Percentiles rank a stretch among this genome's conserved stretches.
Evolutionary conservation across 2,329 filamentous ascomycete species (phyloP).

Genomic region (Fusarium sp.): DNA sequence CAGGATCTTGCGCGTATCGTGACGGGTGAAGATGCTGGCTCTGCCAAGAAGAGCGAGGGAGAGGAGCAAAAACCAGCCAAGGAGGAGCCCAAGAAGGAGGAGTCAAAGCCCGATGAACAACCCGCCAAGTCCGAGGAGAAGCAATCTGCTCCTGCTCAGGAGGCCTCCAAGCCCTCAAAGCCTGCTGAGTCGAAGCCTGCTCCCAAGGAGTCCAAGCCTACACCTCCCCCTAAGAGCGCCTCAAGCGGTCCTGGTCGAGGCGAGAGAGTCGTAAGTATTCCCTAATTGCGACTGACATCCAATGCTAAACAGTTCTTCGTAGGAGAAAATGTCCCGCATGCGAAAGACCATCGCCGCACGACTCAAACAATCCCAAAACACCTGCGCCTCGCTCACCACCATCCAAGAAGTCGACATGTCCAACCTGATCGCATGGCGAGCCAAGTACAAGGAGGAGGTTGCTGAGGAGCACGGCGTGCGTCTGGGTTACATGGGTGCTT

Average conservation of each 20-base stretch:
- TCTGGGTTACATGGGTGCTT: slow-evolving; percentile 81
- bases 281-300: accelerated
- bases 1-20: slow-evolving; percentile 51
- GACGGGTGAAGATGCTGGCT: slow-evolving; percentile 43
- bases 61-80: slow-evolving; percentile 35
- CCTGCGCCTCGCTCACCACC: slow-evolving; percentile 79
- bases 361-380: slow-evolving; percentile 76
- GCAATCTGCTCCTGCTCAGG: slow-evolving; percentile 31
- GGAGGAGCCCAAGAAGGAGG: slow-evolving; percentile 41
- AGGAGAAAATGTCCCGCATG: slow-evolving; percentile 70
- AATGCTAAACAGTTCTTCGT: slow-evolving; percentile 1
- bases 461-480: slow-evolving; percentile 50
- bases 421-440: slow-evolving; percentile 73
- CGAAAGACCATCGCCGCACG: slow-evolving; percentile 80
- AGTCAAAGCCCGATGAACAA: slow-evolving; percentile 32
- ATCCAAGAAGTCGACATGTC: slow-evolving; percentile 62
- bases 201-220: slow-evolving; percentile 30
- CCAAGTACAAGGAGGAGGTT: slow-evolving; percentile 72
- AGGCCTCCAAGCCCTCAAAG: slow-evolving; percentile 34
- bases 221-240: slow-evolving; percentile 19
- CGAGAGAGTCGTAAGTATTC: slow-evolving; percentile 42
- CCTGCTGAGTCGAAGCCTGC: slow-evolving; percentile 38
- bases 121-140: slow-evolving; percentile 36
- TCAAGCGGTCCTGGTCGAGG: slow-evolving; percentile 26
- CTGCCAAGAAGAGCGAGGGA: slow-evolving; percentile 37